Percentiles rank a stretch among this genome's conserved stretches.
phyloP scores from a whole-genome alignment of 306 rosid species.

The Citrullus amarus region DNA sequence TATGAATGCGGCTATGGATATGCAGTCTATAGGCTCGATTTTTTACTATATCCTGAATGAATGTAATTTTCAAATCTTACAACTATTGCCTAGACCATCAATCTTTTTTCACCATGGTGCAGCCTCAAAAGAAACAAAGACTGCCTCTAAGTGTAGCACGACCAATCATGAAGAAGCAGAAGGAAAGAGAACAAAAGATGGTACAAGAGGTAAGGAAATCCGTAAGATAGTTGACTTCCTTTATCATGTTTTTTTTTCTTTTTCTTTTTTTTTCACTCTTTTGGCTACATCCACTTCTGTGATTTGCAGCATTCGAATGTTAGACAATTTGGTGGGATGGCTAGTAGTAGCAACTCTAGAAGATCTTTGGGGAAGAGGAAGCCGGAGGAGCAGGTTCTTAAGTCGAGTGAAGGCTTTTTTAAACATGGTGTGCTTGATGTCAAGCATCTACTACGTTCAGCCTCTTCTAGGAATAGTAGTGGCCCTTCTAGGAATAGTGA shows the following conservation, averaged over 20 bases:
- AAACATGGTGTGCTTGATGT: conserved; percentile 69
- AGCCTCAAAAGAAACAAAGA: conserved; percentile 54
- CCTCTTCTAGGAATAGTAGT: not conserved
- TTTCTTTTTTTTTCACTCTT: no score
- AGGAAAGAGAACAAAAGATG: conserved; percentile 62
- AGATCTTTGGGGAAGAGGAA: conserved; percentile 33
- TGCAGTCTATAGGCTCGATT: conserved; percentile 6
- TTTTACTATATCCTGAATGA: not conserved
- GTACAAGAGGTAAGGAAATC: conserved; percentile 40
- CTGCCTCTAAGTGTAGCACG: conserved; percentile 62
- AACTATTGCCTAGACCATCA: not conserved
- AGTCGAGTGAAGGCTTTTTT: conserved; percentile 48
- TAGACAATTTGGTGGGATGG: conserved; percentile 37
- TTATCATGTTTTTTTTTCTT: no score
- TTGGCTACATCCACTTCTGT: not conserved
- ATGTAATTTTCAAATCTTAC: not conserved
- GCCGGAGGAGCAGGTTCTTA: conserved; percentile 42
- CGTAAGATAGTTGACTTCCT: not conserved
- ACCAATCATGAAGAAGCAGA: conserved; percentile 61
- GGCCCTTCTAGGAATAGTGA: conserved; percentile 9
- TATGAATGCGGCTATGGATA: conserved; percentile 26
- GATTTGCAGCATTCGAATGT: conserved; percentile 32
- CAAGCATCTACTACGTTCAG: conserved; percentile 42
- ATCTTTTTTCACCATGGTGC: conserved; percentile 10
- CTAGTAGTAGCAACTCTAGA: conserved; percentile 22